A percentile compares a stretch with the other conserved stretches of the same genome.
Conservation (phyloP, 306 rosid species). For the Malus sylvestris region DNA sequence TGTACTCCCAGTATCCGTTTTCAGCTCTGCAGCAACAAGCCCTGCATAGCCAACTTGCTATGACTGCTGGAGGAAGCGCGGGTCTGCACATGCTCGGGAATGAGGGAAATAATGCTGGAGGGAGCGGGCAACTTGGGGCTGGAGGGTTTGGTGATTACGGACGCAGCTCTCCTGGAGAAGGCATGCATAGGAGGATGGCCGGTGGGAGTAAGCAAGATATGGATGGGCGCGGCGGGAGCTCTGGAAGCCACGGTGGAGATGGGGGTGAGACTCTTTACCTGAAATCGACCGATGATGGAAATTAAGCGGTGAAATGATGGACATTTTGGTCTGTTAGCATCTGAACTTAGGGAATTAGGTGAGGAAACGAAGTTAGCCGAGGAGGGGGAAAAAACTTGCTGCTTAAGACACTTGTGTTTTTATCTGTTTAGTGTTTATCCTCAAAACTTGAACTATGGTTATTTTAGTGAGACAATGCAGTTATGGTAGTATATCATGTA, state of each 20-base stretch:
- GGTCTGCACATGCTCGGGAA: constrained; percentile 78
- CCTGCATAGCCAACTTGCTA: constrained; percentile 68
- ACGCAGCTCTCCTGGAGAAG: constrained; percentile 46
- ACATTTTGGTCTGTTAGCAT: constrained; percentile 14
- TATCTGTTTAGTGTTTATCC: constrained; percentile 19
- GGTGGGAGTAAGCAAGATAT: constrained; percentile 78
- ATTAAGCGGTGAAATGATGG: constrained; percentile 26
- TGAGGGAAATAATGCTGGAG: constrained; percentile 53
- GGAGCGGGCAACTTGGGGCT: constrained; percentile 38
- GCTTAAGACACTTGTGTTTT: constrained; percentile 17
- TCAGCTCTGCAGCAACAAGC: constrained; percentile 80
- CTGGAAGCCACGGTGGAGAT: constrained; percentile 55
- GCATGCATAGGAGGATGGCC: constrained; percentile 56
- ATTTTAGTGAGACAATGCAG: constrained; percentile 24
- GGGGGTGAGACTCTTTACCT: constrained; percentile 81
- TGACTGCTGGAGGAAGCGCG: constrained; percentile 48
- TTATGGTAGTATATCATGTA: constrained; percentile 20
- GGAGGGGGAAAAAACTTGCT: constrained; percentile 2
- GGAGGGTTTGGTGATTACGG: constrained; percentile 72
- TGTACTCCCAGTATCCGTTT: constrained; percentile 76
- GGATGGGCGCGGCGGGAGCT: constrained; percentile 58
- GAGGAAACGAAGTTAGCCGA: constrained; percentile 18
- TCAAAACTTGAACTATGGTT: constrained; percentile 17
- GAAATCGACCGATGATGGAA: constrained; percentile 60
- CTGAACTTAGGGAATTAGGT: constrained; percentile 24